Conservation (phyloP, 2,329 filamentous ascomycete genomes). For the Chrysoporthe cubensis region DNA sequence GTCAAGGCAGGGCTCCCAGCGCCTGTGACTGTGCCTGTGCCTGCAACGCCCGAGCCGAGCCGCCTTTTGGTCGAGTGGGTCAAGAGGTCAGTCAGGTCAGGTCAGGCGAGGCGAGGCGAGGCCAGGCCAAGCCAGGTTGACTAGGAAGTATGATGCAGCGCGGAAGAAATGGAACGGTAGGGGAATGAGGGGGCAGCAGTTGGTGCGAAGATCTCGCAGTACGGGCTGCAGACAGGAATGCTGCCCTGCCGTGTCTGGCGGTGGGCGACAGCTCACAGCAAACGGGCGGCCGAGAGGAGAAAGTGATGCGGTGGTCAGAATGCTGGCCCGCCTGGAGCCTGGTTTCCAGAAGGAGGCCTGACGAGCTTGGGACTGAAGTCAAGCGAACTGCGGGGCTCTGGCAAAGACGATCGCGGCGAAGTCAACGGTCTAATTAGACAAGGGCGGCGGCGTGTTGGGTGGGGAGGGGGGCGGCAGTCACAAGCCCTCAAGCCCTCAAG, state of each 20-base stretch:
- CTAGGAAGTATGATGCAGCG: neutral
- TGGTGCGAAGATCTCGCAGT: neutral
- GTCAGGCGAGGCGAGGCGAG: no score
- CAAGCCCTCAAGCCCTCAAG: no score
- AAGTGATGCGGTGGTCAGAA: neutral
- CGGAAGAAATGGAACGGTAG: neutral
- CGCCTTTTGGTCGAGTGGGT: neutral
- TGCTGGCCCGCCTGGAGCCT: neutral
- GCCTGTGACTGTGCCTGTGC: neutral
- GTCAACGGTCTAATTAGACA: neutral
- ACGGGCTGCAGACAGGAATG: neutral
- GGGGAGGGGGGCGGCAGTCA: no score
- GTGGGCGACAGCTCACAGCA: neutral
- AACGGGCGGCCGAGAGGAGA: neutral
- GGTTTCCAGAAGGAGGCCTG: neutral
- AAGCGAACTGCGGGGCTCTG: neutral
- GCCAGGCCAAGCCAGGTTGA: neutral
- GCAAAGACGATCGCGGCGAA: neutral
- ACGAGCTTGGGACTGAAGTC: neutral
- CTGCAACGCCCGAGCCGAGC: conserved; percentile 9
- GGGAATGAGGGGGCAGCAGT: neutral
- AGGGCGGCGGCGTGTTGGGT: neutral
- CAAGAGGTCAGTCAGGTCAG: neutral
- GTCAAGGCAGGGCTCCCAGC: neutral
- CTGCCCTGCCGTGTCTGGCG: neutral